A percentile compares a stretch with the other conserved stretches of the same genome.
Evolutionary conservation across 2,329 filamentous ascomycete species (phyloP).

Genomic region (Aphanoascus verrucosus): DNA sequence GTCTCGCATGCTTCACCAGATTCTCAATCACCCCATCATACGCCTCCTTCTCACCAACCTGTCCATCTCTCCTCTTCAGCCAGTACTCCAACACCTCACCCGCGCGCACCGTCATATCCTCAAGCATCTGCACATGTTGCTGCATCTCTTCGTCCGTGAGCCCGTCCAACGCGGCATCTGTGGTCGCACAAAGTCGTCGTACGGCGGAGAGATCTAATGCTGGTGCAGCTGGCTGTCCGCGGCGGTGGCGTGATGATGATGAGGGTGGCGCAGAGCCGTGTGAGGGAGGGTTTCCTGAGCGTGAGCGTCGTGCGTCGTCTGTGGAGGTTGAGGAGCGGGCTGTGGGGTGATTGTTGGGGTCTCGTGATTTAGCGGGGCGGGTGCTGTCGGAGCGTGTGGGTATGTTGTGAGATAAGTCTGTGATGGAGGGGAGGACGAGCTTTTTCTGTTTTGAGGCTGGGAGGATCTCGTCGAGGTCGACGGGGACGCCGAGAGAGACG

Average conservation of each 20-base stretch:
- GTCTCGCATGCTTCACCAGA: conserved; percentile 79
- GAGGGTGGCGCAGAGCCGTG: no score
- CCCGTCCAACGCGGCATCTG: conserved; percentile 67
- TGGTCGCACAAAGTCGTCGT: conserved; percentile 68
- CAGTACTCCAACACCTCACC: conserved; percentile 77
- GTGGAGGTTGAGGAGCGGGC: conserved; percentile 19
- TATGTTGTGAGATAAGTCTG: conserved; percentile 37
- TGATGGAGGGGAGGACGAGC: conserved; percentile 75
- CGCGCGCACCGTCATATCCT: conserved; percentile 59
- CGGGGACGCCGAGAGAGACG: conserved; percentile 87
- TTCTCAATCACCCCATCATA: conserved; percentile 97
- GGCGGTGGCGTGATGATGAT: conserved; percentile 25
- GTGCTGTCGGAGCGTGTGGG: conserved; percentile 20
- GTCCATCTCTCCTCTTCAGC: conserved; percentile 74
- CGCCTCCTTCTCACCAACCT: conserved; percentile 79
- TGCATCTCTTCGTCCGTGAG: conserved; percentile 68
- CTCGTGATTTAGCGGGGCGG: conserved; percentile 12
- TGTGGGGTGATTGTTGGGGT: conserved; percentile 7
- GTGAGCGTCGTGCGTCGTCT: conserved; percentile 23
- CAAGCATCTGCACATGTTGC: conserved; percentile 57
- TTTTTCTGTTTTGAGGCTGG: conserved; percentile 98
- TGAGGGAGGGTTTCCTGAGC: conserved; percentile 21
- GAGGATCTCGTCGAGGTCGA: conserved; percentile 93
- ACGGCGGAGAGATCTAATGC: conserved; percentile 70
- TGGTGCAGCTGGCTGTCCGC: conserved; percentile 54